Percentiles rank a stretch among this genome's conserved stretches.
Conservation (phyloP, 1,139 yeast genomes). For the Kurtzmaniella quercitrusa region DNA sequence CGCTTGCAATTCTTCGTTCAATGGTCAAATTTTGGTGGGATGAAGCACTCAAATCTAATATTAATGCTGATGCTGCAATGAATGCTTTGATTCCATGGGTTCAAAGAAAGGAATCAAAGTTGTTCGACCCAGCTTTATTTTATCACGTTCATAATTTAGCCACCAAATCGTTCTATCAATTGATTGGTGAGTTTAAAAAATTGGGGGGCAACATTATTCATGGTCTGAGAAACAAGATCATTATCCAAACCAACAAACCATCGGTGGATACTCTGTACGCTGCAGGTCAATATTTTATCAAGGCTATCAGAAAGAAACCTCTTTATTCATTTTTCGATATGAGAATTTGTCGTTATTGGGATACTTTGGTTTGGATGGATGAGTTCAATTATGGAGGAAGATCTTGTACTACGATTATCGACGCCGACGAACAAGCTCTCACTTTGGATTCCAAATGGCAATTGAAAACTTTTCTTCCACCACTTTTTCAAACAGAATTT, state of each 20-base stretch:
- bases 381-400: conserved; percentile 84
- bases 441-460: conserved; percentile 77
- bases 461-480: conserved; percentile 68
- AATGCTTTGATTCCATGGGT: conserved; percentile 87
- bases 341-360: conserved; percentile 80
- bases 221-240: conserved; percentile 74
- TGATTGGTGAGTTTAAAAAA: conserved; percentile 73
- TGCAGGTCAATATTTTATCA: conserved; percentile 81
- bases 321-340: conserved; percentile 80
- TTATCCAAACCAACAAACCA: conserved; percentile 70
- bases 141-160: conserved; percentile 87
- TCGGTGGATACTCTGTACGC: conserved; percentile 89
- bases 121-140: conserved; percentile 76
- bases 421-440: conserved; percentile 53
- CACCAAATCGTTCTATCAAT: conserved; percentile 75
- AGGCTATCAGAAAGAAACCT: conserved; percentile 77
- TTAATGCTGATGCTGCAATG: conserved; percentile 81
- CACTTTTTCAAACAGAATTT: conserved; percentile 73
- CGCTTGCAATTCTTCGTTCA: conserved; percentile 63
- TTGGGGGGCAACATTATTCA: conserved; percentile 76
- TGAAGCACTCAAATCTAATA: conserved; percentile 65
- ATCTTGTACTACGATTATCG: conserved; percentile 57
- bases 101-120: conserved; percentile 63
- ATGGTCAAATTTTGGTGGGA: conserved; percentile 95
- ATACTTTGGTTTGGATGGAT: conserved; percentile 91